Evolutionary conservation across 352 stramenopile species (phyloP).

Genomic region (Peronosclerospora sorghi): DNA sequence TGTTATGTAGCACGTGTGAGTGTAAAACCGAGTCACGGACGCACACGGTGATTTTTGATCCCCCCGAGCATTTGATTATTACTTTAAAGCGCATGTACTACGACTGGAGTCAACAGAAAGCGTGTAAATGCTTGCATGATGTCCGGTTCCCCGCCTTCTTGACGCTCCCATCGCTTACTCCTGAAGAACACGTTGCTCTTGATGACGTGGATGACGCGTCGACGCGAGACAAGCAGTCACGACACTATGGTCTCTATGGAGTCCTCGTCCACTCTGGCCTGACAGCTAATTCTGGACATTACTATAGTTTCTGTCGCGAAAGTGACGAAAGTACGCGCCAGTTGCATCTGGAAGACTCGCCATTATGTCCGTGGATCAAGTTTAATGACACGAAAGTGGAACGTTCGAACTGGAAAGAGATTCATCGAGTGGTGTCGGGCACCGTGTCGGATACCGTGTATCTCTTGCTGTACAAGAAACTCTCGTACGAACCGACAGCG

Average conservation of each 20-base stretch:
- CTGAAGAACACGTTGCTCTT: conserved; percentile 37
- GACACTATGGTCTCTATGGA: conserved; percentile 81
- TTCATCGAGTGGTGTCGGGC: conserved; percentile 57
- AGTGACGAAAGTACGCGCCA: conserved; percentile 58
- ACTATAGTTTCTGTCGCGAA: conserved; percentile 85
- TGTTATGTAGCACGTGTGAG: conserved; percentile 59
- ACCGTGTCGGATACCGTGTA: conserved; percentile 85
- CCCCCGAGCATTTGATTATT: conserved; percentile 74
- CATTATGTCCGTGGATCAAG: conserved; percentile 81
- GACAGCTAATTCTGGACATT: conserved; percentile 85
- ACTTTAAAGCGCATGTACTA: conserved; percentile 87
- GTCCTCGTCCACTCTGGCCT: conserved; percentile 84
- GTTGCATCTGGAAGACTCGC: conserved; percentile 70
- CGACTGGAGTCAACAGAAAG: conserved; percentile 83
- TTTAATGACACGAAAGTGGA: conserved; percentile 86
- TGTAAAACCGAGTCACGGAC: conserved; percentile 72
- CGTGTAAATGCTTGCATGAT: conserved; percentile 78
- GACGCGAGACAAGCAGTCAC: conserved; percentile 18
- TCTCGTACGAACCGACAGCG: conserved; percentile 38
- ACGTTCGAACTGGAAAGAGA: conserved; percentile 70
- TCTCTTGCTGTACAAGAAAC: conserved; percentile 81
- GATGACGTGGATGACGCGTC: conserved; percentile 9
- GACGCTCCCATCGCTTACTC: conserved; percentile 48
- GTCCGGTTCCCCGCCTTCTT: conserved; percentile 64
- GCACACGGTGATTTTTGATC: conserved; percentile 72